These are phyloP conservation scores for Podaxis sp. DNA, from an alignment of 768 basidiomycete genomes.

Conservation along the genomic window DNA sequence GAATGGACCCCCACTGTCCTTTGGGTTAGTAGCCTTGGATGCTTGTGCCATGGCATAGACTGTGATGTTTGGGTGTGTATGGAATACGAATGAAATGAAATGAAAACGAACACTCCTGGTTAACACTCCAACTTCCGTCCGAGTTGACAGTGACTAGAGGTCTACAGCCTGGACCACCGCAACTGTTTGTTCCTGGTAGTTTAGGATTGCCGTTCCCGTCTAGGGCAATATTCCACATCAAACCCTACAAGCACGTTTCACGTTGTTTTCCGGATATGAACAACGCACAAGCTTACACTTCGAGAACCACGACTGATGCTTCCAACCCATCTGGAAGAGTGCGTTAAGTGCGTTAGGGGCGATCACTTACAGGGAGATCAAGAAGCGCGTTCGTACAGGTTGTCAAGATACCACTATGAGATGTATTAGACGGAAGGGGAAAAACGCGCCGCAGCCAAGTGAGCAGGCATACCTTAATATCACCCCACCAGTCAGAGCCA, in stretches of 20 bases:
- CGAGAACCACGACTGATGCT: slow-evolving; percentile 28
- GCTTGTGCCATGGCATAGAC: slow-evolving; percentile 76
- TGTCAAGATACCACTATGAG: slow-evolving; percentile 66
- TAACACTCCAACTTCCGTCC: slow-evolving; percentile 60
- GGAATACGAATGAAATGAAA: neutral
- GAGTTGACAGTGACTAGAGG: slow-evolving; percentile 66
- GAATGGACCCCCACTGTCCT: slow-evolving; percentile 65
- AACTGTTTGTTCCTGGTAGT: slow-evolving; percentile 64
- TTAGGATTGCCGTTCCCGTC: slow-evolving; percentile 63
- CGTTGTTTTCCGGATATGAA: neutral
- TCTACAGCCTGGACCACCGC: slow-evolving; percentile 61
- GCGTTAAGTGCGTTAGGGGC: neutral
- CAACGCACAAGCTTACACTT: slow-evolving; percentile 38
- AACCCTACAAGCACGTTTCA: slow-evolving; percentile 34
- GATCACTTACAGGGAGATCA: neutral
- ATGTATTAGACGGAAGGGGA: neutral
- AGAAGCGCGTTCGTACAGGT: slow-evolving; percentile 34
- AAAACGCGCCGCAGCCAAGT: neutral
- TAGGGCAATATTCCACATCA: slow-evolving; percentile 79
- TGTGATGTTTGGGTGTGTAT: slow-evolving; percentile 26
- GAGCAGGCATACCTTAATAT: slow-evolving; percentile 58
- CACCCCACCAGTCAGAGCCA: slow-evolving; percentile 77
- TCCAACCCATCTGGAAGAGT: slow-evolving; percentile 28
- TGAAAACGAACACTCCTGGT: slow-evolving; percentile 65
- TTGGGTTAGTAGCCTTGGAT: slow-evolving; percentile 70